Percentiles rank a stretch among this genome's conserved stretches.
phyloP scores from a whole-genome alignment of 441 rosid species.

The Adansonia rubrostipa region DNA sequence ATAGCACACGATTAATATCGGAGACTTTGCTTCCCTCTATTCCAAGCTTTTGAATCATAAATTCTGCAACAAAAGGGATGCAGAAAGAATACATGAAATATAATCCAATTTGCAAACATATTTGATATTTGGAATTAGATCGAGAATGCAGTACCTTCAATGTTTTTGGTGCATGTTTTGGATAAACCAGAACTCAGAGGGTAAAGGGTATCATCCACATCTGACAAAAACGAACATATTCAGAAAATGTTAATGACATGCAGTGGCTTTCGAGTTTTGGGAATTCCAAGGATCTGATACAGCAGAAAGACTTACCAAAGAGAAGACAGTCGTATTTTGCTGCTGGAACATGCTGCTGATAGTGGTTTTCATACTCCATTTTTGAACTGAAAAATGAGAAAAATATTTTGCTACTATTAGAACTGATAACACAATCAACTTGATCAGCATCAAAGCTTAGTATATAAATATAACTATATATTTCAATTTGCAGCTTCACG shows the following conservation, averaged over 20 bases:
- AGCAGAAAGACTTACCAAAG: conserved; percentile 58
- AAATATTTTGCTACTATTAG: neutral
- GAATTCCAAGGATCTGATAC: neutral
- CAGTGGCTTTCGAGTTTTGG: neutral
- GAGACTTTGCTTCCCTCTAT: conserved; percentile 51
- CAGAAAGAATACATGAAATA: neutral
- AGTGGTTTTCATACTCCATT: conserved; percentile 53
- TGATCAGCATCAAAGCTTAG: neutral
- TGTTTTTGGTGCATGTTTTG: conserved; percentile 59
- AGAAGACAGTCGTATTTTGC: conserved; percentile 77
- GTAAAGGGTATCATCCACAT: conserved; percentile 92
- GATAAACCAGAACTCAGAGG: conserved; percentile 74
- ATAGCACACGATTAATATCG: conserved; percentile 50
- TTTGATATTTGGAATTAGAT: neutral
- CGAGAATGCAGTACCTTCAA: conserved; percentile 48
- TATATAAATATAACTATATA: no score
- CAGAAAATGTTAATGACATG: neutral
- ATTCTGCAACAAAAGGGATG: conserved; percentile 42
- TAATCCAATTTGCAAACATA: neutral
- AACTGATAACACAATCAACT: no score
- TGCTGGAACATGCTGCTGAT: conserved; percentile 28
- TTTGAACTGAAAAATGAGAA: conserved; percentile 12
- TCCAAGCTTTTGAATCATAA: conserved; percentile 56
- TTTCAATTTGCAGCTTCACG: no score
- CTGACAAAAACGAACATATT: conserved; percentile 40